These are phyloP conservation scores for Podaxis sp. DNA, from an alignment of 768 basidiomycete species.

Conservation along the genomic window DNA sequence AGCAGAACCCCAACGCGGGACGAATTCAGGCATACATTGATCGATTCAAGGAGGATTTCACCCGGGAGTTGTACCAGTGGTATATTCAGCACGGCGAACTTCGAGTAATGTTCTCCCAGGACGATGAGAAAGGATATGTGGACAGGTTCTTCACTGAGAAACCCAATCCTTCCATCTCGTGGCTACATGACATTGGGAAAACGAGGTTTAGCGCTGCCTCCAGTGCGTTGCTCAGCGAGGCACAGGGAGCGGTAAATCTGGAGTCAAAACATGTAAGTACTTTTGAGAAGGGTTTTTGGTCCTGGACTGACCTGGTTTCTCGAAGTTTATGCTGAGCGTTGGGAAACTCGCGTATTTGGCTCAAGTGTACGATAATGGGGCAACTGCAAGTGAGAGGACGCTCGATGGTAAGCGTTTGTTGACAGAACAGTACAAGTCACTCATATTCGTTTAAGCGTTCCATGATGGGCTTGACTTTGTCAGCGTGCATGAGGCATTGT, in stretches of 20 bases:
- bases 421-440: background rate
- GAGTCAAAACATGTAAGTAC: constrained; percentile 73
- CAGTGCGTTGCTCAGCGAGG: constrained; percentile 59
- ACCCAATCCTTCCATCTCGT: constrained; percentile 65
- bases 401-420: constrained; percentile 50
- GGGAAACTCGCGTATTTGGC: constrained; percentile 86
- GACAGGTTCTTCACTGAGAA: constrained; percentile 69
- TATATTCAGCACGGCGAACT: constrained; percentile 90
- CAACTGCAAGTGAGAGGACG: constrained; percentile 44
- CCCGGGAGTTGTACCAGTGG: constrained; percentile 89
- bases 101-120: constrained; percentile 78
- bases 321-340: constrained; percentile 85
- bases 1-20: constrained; percentile 60
- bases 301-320: constrained; percentile 2
- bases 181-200: constrained; percentile 85
- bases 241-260: constrained; percentile 54
- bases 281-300: constrained; percentile 16
- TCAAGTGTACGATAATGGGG: constrained; percentile 63
- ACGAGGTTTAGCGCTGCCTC: constrained; percentile 67
- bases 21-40: constrained; percentile 74
- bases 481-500: constrained; percentile 73
- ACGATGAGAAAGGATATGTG: constrained; percentile 63
- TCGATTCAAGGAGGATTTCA: constrained; percentile 79
- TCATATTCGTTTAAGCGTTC: constrained; percentile 52
- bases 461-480: constrained; percentile 88